phyloP scores from a whole-genome alignment of 306 rosid species.

The Urtica urens region DNA sequence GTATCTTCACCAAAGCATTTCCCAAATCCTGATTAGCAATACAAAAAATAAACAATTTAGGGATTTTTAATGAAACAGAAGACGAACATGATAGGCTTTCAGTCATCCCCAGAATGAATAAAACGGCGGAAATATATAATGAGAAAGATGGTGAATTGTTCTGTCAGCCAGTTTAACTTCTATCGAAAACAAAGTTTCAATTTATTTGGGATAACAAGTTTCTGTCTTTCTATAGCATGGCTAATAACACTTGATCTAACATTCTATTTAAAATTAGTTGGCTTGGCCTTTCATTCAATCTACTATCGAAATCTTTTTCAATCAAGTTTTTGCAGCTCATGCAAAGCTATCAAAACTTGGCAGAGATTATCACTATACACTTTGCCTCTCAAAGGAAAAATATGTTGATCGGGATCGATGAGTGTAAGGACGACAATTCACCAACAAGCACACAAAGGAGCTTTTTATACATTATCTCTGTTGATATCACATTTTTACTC shows the following conservation, averaged over 20 bases:
- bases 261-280: background rate
- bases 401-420: no score
- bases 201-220: background rate
- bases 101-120: background rate
- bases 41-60: constrained; percentile 5
- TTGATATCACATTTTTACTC: no score
- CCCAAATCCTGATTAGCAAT: constrained; percentile 50
- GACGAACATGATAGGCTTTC: background rate
- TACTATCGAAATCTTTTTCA: background rate
- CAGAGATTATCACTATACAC: no score
- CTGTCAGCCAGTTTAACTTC: background rate
- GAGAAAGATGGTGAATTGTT: background rate
- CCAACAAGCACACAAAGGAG: no score
- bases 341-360: background rate
- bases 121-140: no score
- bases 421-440: no score
- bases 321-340: background rate
- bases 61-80: background rate
- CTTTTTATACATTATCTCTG: no score
- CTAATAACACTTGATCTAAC: no score
- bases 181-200: background rate
- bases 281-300: background rate
- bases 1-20: constrained; percentile 73
- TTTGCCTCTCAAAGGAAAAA: no score
- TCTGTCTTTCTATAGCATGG: no score